Evolutionary conservation across 2,329 filamentous ascomycete species (phyloP).

Genomic region (Ramularia endophylla): DNA sequence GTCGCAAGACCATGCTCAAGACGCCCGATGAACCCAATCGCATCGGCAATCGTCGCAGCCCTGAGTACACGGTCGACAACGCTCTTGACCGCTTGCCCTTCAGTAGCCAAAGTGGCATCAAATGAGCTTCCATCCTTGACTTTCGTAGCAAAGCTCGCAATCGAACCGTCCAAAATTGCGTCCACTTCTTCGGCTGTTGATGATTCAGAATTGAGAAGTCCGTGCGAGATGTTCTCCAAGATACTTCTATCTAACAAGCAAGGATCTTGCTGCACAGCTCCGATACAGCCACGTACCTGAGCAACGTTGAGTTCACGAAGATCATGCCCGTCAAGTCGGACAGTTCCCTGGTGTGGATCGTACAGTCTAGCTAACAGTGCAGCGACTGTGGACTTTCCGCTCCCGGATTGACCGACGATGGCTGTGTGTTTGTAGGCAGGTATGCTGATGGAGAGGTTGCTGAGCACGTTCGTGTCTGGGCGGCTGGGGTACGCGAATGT

Average conservation of each 20-base stretch:
- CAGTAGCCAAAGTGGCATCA: slow-evolving; percentile 33
- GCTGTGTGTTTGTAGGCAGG: slow-evolving; percentile 34
- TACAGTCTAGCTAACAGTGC: slow-evolving; percentile 33
- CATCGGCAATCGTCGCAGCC: slow-evolving; percentile 55
- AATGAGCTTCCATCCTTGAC: slow-evolving; percentile 49
- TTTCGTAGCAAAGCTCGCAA: slow-evolving; percentile 45
- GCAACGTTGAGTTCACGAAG: slow-evolving; percentile 27
- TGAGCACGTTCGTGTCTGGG: slow-evolving; percentile 35
- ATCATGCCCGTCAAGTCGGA: slow-evolving; percentile 35
- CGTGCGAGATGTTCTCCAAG: slow-evolving; percentile 49
- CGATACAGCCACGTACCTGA: slow-evolving; percentile 33
- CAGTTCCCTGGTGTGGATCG: slow-evolving; percentile 31
- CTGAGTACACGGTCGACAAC: slow-evolving; percentile 46
- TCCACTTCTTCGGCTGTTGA: slow-evolving; percentile 34
- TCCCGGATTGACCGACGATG: slow-evolving; percentile 38
- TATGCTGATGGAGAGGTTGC: slow-evolving; percentile 33
- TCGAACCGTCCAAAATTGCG: slow-evolving; percentile 30
- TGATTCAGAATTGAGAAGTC: slow-evolving; percentile 37
- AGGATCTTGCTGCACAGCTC: slow-evolving; percentile 47
- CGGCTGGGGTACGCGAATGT: slow-evolving; percentile 39
- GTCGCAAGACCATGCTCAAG: slow-evolving; percentile 46
- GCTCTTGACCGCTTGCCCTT: slow-evolving; percentile 36
- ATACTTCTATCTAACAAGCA: slow-evolving; percentile 47
- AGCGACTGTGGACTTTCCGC: slow-evolving; percentile 39
- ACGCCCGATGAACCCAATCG: slow-evolving; percentile 44